phyloP scores from a whole-genome alignment of 306 rosid species.

The Calophaca sinica region DNA sequence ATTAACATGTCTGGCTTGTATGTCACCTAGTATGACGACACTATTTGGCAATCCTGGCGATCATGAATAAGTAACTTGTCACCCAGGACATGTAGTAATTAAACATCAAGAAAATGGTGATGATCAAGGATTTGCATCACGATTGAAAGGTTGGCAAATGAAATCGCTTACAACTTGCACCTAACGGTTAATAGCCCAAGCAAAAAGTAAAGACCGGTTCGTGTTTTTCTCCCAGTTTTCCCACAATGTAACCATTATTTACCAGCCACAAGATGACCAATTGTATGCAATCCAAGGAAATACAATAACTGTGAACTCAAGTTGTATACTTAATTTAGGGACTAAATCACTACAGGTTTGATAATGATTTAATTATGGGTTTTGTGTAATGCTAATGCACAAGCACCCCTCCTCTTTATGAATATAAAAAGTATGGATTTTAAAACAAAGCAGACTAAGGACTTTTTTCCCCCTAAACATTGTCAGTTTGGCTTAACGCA shows the following conservation, averaged over 20 bases:
- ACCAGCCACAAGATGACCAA: neutral
- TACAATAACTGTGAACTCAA: neutral
- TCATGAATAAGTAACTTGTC: slow-evolving; percentile 16
- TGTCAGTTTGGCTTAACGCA: neutral
- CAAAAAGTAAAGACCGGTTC: slow-evolving; percentile 1
- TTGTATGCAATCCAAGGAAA: slow-evolving; percentile 4
- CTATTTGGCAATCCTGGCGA: neutral
- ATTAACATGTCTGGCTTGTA: slow-evolving; percentile 11
- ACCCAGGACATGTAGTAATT: neutral
- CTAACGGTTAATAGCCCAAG: neutral
- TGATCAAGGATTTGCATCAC: slow-evolving; percentile 27
- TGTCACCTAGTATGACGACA: slow-evolving; percentile 31
- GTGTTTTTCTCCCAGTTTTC: neutral
- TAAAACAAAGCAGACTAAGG: slow-evolving; percentile 8
- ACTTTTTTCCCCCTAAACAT: neutral
- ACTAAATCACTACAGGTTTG: neutral
- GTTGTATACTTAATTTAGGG: neutral
- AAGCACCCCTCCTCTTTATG: neutral
- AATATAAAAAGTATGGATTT: neutral
- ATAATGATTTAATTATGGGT: neutral
- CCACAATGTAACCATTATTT: neutral
- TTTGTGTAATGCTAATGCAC: neutral
- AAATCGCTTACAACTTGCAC: slow-evolving; percentile 15
- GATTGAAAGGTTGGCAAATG: neutral
- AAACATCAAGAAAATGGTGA: slow-evolving; percentile 35